A percentile compares a stretch with the other conserved stretches of the same genome.
These are phyloP conservation scores for Alopecurus myosuroides DNA, from an alignment of 176 grass and related monocot species.

Conservation along the genomic window DNA sequence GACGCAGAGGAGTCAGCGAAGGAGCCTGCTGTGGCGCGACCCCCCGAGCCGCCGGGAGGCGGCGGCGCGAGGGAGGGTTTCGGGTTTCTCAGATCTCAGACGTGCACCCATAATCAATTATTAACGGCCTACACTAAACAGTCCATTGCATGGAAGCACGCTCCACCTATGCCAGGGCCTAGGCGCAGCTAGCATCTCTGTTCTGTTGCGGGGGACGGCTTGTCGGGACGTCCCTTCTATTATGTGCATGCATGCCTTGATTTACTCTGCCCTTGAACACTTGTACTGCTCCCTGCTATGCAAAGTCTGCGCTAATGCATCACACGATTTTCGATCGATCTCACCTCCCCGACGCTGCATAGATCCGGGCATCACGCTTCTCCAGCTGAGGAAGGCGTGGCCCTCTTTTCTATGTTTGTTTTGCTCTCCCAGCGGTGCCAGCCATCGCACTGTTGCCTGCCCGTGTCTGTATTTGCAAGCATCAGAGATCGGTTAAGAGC, in stretches of 20 bases:
- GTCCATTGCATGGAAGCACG: constrained; percentile 25
- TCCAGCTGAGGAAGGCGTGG: not conserved
- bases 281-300: too few species aligned
- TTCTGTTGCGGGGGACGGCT: not conserved
- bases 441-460: constrained; percentile 1
- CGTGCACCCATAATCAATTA: too few species aligned
- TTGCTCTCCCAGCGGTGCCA: not conserved
- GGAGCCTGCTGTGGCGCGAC: too few species aligned
- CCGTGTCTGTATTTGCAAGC: not conserved
- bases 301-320: too few species aligned
- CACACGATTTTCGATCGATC: too few species aligned
- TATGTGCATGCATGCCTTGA: not conserved
- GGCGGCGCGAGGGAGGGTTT: too few species aligned
- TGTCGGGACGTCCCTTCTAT: constrained; percentile 1
- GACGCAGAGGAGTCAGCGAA: too few species aligned
- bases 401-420: not conserved
- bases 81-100: too few species aligned
- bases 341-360: too few species aligned
- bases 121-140: constrained; percentile 13
- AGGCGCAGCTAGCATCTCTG: not conserved
- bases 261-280: not conserved
- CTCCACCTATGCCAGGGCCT: not conserved
- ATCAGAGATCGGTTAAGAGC: not conserved
- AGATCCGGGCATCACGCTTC: too few species aligned
- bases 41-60: too few species aligned